Conservation (phyloP, 2,329 filamentous ascomycete species). For the Alternaria solani region DNA sequence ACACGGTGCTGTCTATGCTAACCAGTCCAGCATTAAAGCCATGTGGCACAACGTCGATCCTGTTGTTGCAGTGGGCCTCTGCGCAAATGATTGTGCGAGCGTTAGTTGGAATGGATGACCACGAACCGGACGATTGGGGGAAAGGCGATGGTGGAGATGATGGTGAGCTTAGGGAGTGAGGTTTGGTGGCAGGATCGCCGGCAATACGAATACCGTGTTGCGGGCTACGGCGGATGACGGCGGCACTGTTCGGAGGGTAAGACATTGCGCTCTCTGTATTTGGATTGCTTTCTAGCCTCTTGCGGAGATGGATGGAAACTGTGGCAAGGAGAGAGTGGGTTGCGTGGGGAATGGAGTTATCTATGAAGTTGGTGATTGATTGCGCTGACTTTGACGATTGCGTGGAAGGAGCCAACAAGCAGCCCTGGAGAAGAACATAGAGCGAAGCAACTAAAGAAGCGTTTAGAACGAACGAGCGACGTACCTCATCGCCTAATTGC, state of each 20-base stretch:
- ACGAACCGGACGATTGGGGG: not conserved
- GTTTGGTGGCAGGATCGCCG: not conserved
- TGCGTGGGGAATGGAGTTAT: not conserved
- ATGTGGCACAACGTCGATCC: not conserved
- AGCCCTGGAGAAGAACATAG: not conserved
- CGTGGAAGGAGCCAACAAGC: not conserved
- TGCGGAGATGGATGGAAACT: not conserved
- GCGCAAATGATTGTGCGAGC: not conserved
- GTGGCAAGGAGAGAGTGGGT: not conserved
- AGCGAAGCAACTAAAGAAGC: not conserved
- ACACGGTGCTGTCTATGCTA: not conserved
- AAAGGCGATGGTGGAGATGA: no score
- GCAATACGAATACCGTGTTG: constrained; percentile 5
- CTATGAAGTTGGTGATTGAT: not conserved
- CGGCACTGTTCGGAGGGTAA: constrained; percentile 6
- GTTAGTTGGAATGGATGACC: not conserved
- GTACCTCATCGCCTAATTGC: not conserved
- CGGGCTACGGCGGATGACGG: constrained; percentile 4
- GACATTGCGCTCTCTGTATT: not conserved
- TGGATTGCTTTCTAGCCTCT: not conserved
- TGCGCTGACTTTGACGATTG: not conserved
- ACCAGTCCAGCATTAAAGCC: not conserved
- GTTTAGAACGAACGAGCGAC: not conserved
- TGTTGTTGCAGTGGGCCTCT: constrained; percentile 2
- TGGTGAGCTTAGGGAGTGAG: no score